Evolutionary conservation across 441 rosid species (phyloP), one percentile per base, ranked within the genome.

Genomic region (Populus hybrid): DNA sequence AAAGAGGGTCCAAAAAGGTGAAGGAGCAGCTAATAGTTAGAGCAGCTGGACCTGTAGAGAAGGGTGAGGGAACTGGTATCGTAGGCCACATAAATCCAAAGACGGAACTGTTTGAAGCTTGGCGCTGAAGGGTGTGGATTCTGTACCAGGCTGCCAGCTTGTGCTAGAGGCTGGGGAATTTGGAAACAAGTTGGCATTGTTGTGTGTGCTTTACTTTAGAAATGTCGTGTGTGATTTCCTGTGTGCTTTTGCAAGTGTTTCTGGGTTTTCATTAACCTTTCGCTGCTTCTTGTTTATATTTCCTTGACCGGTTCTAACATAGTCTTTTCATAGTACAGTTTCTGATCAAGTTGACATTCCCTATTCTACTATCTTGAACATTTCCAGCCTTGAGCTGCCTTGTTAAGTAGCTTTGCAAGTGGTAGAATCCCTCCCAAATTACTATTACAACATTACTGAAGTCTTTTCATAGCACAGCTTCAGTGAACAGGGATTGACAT

Each of bases 31-130:
- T 73, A 61, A 23, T 59, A 46, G 77, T 74, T 76, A 32, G 71
- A 46, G 83, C 79, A 50, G 84, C 82, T 26, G 73, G 84, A 73
- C 24, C 80, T 57, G 79, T 78, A 69, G 91, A 89, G 76, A 87
- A 77, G 76, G 83, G 79, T 79, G 86, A 83, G 75, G 95, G 87
- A 75, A 76, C 75, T 2, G 78, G 80, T 46, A 84, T 90, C 65
- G 82, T 84, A 23, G 86, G 88, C 36, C 84, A 84, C 16, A 79
- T 90, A 79, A 91, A 89, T 81, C 79, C 89, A 19, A 88, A 94
- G 82, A 81, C 86, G 1, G 93, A 92, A 80, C 83, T 88, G 26
- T 78, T 81, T 16, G 97, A 91, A 86, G 97, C 94, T 69, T 93
- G 97, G 95, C 88, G 93, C 53, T 89, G 87, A 91, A 83, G 63